Conservation (phyloP, 805 yeast species). For the Metschnikowia peoriensis region DNA sequence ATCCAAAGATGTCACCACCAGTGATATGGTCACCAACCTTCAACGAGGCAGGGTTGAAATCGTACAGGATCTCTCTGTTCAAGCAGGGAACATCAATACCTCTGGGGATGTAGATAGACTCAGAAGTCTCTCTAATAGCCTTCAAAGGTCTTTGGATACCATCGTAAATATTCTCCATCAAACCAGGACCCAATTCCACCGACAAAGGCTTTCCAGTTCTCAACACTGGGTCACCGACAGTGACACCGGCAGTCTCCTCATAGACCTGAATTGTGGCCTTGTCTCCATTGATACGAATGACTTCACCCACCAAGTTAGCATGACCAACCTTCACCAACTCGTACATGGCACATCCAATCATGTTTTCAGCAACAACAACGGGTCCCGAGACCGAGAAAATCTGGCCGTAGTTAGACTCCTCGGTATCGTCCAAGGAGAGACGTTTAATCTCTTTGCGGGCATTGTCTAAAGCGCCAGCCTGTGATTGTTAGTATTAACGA, state of each 20-base stretch:
- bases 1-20: constrained; percentile 97
- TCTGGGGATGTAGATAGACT: constrained; percentile 96
- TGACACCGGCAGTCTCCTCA: constrained; percentile 99
- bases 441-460: constrained; percentile 93
- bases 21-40: constrained; percentile 96
- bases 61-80: constrained; percentile 76
- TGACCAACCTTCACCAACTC: constrained; percentile 98
- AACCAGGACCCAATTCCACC: constrained; percentile 98
- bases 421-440: constrained; percentile 67
- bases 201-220: constrained; percentile 99
- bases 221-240: constrained; percentile 97
- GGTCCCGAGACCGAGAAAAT: constrained; percentile 98
- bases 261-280: constrained; percentile 98
- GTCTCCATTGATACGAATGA: constrained; percentile 93
- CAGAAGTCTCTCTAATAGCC: constrained; percentile 82
- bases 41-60: constrained; percentile 74
- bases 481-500: constrained; percentile 10
- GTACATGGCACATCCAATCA: constrained; percentile 99
- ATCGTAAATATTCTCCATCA: constrained; percentile 98
- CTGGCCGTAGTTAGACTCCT: constrained; percentile 80
- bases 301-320: constrained; percentile 96
- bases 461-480: constrained; percentile 97
- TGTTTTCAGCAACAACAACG: constrained; percentile 94
- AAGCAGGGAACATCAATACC: constrained; percentile 98
- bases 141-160: constrained; percentile 99